Percentiles rank a stretch among this genome's conserved stretches.
phyloP scores from a whole-genome alignment of 2,329 filamentous ascomycete genomes.

The Pseudogymnoascus sp. region DNA sequence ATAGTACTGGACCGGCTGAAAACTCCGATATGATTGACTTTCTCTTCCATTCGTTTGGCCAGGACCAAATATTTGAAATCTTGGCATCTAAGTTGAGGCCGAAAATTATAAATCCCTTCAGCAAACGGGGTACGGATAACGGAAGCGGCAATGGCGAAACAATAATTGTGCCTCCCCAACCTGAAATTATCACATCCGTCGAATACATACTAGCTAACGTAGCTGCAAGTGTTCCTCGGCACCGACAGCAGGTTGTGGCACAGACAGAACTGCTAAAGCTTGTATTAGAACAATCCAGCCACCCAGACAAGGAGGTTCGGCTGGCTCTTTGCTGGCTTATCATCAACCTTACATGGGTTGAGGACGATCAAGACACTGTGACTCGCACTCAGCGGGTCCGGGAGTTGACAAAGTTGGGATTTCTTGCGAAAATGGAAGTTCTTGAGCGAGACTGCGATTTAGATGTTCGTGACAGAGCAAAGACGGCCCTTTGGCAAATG shows the following conservation, averaged over 20 bases:
- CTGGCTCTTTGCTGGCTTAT: constrained; percentile 75
- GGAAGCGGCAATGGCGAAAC: constrained; percentile 33
- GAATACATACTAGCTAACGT: constrained; percentile 82
- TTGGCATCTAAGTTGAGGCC: constrained; percentile 69
- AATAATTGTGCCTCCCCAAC: constrained; percentile 48
- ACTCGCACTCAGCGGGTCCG: constrained; percentile 59
- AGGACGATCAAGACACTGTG: constrained; percentile 60
- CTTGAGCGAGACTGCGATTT: constrained; percentile 65
- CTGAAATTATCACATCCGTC: constrained; percentile 69
- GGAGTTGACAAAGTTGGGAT: constrained; percentile 65
- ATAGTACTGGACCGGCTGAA: constrained; percentile 43
- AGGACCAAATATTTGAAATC: constrained; percentile 72
- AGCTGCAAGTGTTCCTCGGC: constrained; percentile 69
- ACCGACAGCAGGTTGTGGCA: constrained; percentile 68
- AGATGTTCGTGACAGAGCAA: constrained; percentile 77
- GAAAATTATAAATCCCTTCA: constrained; percentile 47
- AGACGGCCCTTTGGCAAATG: constrained; percentile 69
- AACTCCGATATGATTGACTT: constrained; percentile 75
- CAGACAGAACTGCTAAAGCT: constrained; percentile 70
- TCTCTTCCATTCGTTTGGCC: constrained; percentile 67
- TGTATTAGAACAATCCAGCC: constrained; percentile 65
- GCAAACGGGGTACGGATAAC: constrained; percentile 31
- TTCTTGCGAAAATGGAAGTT: constrained; percentile 56
- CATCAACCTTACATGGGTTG: constrained; percentile 77
- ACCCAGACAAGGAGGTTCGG: constrained; percentile 66